These are phyloP conservation scores for Botrytis paeoniae DNA, from an alignment of 2,329 filamentous ascomycete species.

Conservation along the genomic window DNA sequence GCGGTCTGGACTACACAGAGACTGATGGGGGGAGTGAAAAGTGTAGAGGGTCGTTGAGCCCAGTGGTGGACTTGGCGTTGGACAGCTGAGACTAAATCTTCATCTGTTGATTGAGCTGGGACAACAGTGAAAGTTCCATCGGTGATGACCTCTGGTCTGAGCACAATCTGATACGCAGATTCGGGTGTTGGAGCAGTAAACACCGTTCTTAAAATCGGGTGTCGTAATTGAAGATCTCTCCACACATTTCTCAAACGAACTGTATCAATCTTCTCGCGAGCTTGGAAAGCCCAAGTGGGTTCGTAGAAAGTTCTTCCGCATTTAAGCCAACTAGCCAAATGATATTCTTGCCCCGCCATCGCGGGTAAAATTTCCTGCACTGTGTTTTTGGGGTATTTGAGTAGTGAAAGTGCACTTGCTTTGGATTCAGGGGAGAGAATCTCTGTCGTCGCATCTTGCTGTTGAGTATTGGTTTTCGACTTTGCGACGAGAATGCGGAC, in stretches of 20 bases:
- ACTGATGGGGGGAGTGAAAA: conserved; percentile 9
- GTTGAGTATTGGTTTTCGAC: background rate
- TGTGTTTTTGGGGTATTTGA: background rate
- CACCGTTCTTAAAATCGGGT: conserved; percentile 7
- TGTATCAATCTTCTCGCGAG: background rate
- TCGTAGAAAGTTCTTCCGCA: conserved; percentile 11
- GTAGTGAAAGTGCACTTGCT: background rate
- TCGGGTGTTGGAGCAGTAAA: background rate
- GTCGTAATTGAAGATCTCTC: background rate
- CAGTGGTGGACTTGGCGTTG: background rate
- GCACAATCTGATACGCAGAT: background rate
- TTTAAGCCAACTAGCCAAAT: conserved; percentile 7
- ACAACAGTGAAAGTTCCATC: background rate
- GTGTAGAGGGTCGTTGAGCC: background rate
- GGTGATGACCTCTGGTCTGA: background rate
- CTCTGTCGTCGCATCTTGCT: background rate
- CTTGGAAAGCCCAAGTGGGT: conserved; percentile 11
- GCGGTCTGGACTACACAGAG: background rate
- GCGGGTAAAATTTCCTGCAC: background rate
- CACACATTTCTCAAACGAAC: background rate
- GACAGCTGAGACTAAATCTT: background rate
- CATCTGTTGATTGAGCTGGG: background rate
- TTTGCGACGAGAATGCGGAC: background rate
- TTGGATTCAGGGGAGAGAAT: background rate
- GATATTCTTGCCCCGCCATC: conserved; percentile 13